Evolutionary conservation across 73 alveolate species (phyloP).

Genomic region (Strombidium stylifer): DNA sequence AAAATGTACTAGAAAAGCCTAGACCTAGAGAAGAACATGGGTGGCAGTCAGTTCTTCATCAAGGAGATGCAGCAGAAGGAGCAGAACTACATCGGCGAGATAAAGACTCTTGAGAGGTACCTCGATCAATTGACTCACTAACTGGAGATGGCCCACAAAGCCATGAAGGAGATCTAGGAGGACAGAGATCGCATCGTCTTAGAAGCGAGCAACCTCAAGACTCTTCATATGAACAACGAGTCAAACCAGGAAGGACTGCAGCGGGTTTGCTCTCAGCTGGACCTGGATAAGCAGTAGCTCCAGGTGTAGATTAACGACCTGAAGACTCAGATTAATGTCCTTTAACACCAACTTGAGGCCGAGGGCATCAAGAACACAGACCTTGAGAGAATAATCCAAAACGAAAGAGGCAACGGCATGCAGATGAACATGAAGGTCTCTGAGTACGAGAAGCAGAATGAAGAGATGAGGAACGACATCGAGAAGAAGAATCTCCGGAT

Average conservation of each 20-base stretch:
- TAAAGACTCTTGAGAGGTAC: slow-evolving; percentile 55
- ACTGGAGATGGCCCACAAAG: slow-evolving; percentile 45
- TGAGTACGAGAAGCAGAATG: slow-evolving; percentile 25
- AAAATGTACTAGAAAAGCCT: slow-evolving; percentile 23
- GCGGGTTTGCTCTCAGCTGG: slow-evolving; percentile 11
- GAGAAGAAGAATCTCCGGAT: slow-evolving; percentile 4
- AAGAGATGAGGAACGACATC: slow-evolving; percentile 17
- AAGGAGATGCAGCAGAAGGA: slow-evolving; percentile 21
- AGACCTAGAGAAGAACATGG: slow-evolving; percentile 48
- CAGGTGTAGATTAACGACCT: neutral
- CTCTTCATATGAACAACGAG: slow-evolving; percentile 37
- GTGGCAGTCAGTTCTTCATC: slow-evolving; percentile 12
- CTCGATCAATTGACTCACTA: slow-evolving; percentile 46
- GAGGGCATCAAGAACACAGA: slow-evolving; percentile 13
- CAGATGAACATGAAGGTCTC: neutral
- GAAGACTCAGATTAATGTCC: slow-evolving; percentile 6
- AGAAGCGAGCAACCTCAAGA: slow-evolving; percentile 28
- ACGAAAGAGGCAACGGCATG: slow-evolving; percentile 6
- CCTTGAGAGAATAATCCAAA: slow-evolving; percentile 9
- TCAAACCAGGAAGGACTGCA: slow-evolving; percentile 35
- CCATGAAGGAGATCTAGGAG: slow-evolving; percentile 3
- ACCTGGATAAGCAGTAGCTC: slow-evolving; percentile 21
- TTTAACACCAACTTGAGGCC: neutral
- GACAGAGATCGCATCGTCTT: slow-evolving; percentile 15
- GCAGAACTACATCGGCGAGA: slow-evolving; percentile 17